Percentiles rank a stretch among this genome's conserved stretches.
Conservation (phyloP, 352 stramenopile genomes). For the Phytopythium ostracodes region DNA sequence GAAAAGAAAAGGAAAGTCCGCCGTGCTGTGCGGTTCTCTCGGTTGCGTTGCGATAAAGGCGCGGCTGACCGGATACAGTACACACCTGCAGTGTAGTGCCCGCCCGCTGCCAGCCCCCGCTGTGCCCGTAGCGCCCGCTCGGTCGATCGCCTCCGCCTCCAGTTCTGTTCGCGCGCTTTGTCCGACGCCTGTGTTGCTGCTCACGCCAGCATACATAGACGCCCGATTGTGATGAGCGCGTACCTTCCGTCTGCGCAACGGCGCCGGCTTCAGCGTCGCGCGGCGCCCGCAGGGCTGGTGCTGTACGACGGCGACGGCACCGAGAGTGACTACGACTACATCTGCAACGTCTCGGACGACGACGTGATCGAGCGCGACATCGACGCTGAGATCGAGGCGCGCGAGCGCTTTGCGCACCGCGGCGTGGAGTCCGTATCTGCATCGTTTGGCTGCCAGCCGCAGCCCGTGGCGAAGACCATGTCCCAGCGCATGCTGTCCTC, state of each 20-base stretch:
- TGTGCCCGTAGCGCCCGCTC: not conserved
- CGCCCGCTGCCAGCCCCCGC: too few species aligned
- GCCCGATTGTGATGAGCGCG: conserved; percentile 1
- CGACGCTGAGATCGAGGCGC: conserved; percentile 68
- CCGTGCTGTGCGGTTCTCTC: not conserved
- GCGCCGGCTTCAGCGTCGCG: conserved; percentile 5
- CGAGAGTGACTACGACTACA: conserved; percentile 30
- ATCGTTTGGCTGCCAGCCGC: not conserved
- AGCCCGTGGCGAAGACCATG: conserved; percentile 27
- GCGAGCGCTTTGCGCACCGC: conserved; percentile 17
- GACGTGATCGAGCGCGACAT: conserved; percentile 66
- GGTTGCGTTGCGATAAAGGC: not conserved
- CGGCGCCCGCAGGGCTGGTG: conserved; percentile 11
- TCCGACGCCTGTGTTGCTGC: not conserved
- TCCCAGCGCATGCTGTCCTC: conserved; percentile 64
- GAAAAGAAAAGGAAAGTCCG: not conserved
- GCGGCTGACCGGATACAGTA: not conserved
- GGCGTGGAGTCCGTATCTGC: not conserved
- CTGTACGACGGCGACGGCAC: conserved; percentile 20
- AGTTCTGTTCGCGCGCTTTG: not conserved
- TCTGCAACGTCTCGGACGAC: conserved; percentile 56
- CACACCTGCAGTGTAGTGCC: not conserved
- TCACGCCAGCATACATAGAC: not conserved
- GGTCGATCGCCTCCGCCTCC: not conserved
- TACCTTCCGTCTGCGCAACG: conserved; percentile 2